Evolutionary conservation across 306 rosid genomes (phyloP), one percentile per base, ranked within the genome.

Genomic region (Dryas octopetala): DNA sequence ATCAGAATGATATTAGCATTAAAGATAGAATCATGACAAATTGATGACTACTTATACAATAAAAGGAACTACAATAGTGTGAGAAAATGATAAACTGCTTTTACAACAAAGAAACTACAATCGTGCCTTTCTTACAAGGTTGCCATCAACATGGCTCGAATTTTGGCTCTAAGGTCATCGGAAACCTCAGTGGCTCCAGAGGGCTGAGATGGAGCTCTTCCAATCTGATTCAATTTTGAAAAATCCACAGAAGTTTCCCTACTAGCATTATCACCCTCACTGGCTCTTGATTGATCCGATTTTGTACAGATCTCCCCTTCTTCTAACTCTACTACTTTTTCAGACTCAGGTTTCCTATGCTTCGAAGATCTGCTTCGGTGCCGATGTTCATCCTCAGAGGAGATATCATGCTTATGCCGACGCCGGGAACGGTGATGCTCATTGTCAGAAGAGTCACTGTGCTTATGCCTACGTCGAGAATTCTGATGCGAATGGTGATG

Each of bases 81-180:
- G 38, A 32, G 38, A 32, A 32, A 32, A 32, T 32, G 38, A 17
- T 14, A 49, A 65, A 65, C 47, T 58, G 26, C 1, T 28, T 4
- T 71, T 26, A 57, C 45, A 76, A 32, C 23, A 80, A 61, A 49
- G 53, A 57, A 32, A 28, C 23, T 49, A 40, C 51, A 62, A 38
- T 5, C 12, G 49, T 4, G 12, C 51, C 59, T 12, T 55, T 70
- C 16, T 41, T 77, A 91, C 88, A 89, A 74, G 66, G 88, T 91
- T 60, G 88, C 88, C 85, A 86, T 85, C 83, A 91, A 83, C 96
- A 93, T 93, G 68, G 93, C 98, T 50, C 91, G 86, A 46, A 93
- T 90, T 89, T 93, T 93, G 77, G 98, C 96, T 80, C 93, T 85
- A 66, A 92, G 92, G 59, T 90, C 96, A 76, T 92, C 91, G 16